phyloP scores from a whole-genome alignment of 2,329 filamentous ascomycete genomes.

The Apiospora aurea region DNA sequence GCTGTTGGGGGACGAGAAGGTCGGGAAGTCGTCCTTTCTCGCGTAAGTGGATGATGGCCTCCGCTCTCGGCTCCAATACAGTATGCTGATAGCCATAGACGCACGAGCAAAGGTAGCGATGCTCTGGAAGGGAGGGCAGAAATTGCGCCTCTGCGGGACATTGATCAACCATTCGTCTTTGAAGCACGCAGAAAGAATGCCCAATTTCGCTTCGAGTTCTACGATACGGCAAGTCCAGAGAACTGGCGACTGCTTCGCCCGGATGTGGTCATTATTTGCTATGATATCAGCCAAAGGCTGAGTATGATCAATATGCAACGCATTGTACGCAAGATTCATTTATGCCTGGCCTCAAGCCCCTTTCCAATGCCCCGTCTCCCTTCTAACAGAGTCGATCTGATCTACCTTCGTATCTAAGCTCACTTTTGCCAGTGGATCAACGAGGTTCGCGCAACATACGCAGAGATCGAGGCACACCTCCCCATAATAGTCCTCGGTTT shows the following conservation, averaged over 20 bases:
- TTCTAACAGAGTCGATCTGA: background rate
- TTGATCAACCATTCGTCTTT: conserved; percentile 67
- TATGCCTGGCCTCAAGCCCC: conserved; percentile 24
- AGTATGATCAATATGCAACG: conserved; percentile 65
- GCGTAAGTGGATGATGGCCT: conserved; percentile 53
- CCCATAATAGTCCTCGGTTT: conserved; percentile 65
- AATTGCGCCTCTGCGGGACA: conserved; percentile 61
- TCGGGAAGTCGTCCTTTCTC: conserved; percentile 68
- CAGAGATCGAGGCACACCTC: conserved; percentile 51
- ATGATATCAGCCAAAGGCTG: conserved; percentile 65
- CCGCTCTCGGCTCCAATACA: background rate
- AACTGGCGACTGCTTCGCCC: conserved; percentile 66
- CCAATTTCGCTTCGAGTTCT: conserved; percentile 63
- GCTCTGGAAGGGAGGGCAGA: conserved; percentile 49
- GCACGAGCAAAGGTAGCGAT: conserved; percentile 55
- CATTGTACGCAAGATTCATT: conserved; percentile 50
- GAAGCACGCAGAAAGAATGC: conserved; percentile 56
- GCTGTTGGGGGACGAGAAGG: conserved; percentile 64
- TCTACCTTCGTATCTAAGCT: background rate
- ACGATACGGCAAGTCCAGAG: conserved; percentile 64
- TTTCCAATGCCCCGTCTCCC: background rate
- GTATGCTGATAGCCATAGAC: conserved; percentile 45
- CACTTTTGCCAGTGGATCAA: conserved; percentile 59
- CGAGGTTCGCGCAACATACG: conserved; percentile 57
- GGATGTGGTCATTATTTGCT: conserved; percentile 66